Percentiles rank a stretch among this genome's conserved stretches.
These are phyloP conservation scores for Torulaspora microellipsoides DNA, from an alignment of 805 yeast species.

Conservation along the genomic window DNA sequence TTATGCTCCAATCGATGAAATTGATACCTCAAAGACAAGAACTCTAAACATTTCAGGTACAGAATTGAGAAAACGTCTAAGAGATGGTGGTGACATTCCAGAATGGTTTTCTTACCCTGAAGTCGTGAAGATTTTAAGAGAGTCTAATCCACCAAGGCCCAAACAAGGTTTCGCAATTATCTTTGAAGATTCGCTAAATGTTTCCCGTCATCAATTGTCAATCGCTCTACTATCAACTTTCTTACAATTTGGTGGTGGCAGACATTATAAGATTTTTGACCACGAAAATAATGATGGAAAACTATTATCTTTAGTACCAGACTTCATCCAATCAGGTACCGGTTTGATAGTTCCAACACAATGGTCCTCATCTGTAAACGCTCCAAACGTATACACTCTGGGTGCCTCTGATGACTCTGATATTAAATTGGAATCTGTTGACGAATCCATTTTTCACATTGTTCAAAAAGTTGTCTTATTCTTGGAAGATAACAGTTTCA, in stretches of 20 bases:
- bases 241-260: slow-evolving; percentile 82
- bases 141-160: slow-evolving; percentile 87
- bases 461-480: slow-evolving; percentile 68
- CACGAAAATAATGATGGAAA: slow-evolving; percentile 57
- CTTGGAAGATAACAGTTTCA: slow-evolving; percentile 81
- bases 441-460: slow-evolving; percentile 59
- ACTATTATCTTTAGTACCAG: slow-evolving; percentile 53
- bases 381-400: slow-evolving; percentile 39
- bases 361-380: slow-evolving; percentile 16
- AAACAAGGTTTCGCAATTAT: slow-evolving; percentile 83
- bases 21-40: slow-evolving; percentile 61
- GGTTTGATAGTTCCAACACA: slow-evolving; percentile 68
- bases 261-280: slow-evolving; percentile 54
- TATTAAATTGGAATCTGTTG: slow-evolving; percentile 49
- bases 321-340: slow-evolving; percentile 66
- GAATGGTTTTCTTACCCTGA: slow-evolving; percentile 98
- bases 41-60: slow-evolving; percentile 94
- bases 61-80: slow-evolving; percentile 81
- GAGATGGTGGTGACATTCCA: slow-evolving; percentile 84
- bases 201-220: slow-evolving; percentile 62
- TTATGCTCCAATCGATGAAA: slow-evolving; percentile 92
- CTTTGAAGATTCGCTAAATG: slow-evolving; percentile 54
- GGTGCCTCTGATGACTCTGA: slow-evolving; percentile 52
- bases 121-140: slow-evolving; percentile 86
- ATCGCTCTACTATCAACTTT: slow-evolving; percentile 85